A percentile compares a stretch with the other conserved stretches of the same genome.
These are phyloP conservation scores for Hypoxylon trugodes DNA, from an alignment of 495 filamentous ascomycete genomes.

Conservation along the genomic window DNA sequence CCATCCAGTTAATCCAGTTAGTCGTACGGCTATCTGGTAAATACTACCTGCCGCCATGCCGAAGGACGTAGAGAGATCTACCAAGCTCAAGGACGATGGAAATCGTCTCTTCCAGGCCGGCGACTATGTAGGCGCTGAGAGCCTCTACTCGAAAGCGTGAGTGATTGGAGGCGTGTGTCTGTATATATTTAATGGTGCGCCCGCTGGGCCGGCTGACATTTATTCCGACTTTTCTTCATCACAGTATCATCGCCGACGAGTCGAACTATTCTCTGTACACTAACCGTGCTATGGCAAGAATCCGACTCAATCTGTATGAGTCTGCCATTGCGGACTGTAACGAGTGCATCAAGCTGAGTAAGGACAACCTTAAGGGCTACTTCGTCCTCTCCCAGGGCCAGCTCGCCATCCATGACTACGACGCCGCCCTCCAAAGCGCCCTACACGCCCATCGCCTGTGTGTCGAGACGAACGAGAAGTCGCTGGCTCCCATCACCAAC, in stretches of 20 bases:
- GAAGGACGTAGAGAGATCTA: conserved; percentile 40
- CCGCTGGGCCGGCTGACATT: not conserved
- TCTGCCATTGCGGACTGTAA: conserved; percentile 82
- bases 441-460: conserved; percentile 78
- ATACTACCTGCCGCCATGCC: conserved; percentile 20
- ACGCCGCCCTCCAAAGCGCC: conserved; percentile 77
- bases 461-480: conserved; percentile 63
- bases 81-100: conserved; percentile 64
- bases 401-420: conserved; percentile 73
- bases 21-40: not conserved
- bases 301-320: conserved; percentile 75
- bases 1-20: not conserved
- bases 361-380: conserved; percentile 79
- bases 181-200: not conserved
- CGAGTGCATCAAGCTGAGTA: conserved; percentile 71
- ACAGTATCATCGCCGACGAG: conserved; percentile 66
- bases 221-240: not conserved
- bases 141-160: conserved; percentile 86
- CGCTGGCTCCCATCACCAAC: conserved; percentile 69
- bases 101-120: conserved; percentile 71
- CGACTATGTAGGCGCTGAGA: conserved; percentile 79
- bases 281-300: conserved; percentile 87
- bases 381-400: conserved; percentile 87
- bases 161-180: conserved; percentile 37
- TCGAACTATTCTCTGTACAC: conserved; percentile 74